Conservation (phyloP, 148 eudicot species). For the Agrostemma githago region DNA sequence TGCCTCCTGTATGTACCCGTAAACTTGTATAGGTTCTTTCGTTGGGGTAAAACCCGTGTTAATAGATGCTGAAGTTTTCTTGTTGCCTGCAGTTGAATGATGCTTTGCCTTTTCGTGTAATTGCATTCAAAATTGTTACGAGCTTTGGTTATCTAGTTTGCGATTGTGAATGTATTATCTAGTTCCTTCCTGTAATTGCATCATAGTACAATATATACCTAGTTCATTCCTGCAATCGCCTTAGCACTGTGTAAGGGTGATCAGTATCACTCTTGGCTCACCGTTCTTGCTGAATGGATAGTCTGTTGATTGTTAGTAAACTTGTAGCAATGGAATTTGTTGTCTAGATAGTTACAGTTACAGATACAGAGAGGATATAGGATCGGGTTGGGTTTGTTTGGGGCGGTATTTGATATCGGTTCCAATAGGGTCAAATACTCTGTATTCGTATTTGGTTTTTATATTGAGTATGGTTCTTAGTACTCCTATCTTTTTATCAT, state of each 20-base stretch:
- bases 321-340: too few species aligned
- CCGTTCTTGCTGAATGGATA: not conserved
- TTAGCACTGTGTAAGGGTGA: not conserved
- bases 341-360: conserved; percentile 1
- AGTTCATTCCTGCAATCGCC: not conserved
- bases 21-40: not conserved
- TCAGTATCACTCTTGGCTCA: not conserved
- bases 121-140: too few species aligned
- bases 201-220: too few species aligned
- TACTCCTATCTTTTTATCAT: too few species aligned
- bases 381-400: not conserved
- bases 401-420: too few species aligned
- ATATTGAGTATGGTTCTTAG: too few species aligned
- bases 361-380: not conserved
- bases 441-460: not conserved
- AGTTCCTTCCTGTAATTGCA: not conserved
- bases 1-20: too few species aligned
- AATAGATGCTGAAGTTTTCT: not conserved
- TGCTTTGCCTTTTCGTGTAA: too few species aligned
- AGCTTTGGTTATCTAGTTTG: not conserved
- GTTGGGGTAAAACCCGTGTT: not conserved
- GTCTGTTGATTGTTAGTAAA: not conserved
- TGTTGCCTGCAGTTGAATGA: not conserved
- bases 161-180: too few species aligned
- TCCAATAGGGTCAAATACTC: too few species aligned